These are phyloP conservation scores for Neckera pumila DNA, from an alignment of 225 moss, liverwort and hornwort genomes.

Conservation along the genomic window DNA sequence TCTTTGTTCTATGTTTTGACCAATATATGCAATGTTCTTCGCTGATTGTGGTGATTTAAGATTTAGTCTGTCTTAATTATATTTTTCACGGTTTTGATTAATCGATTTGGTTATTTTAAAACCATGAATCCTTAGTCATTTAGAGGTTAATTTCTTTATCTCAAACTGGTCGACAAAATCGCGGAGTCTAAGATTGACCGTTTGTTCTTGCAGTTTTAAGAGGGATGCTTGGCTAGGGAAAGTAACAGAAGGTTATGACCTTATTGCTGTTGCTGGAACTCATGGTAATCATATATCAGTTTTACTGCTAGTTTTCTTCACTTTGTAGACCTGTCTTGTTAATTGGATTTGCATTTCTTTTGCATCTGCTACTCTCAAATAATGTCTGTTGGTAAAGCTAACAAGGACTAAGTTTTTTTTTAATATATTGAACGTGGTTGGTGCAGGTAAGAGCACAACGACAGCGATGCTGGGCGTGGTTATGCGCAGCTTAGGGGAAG, in stretches of 20 bases:
- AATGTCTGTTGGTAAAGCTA: background rate
- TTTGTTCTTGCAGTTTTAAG: constrained; percentile 51
- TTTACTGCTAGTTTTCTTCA: constrained; percentile 9
- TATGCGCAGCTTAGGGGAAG: constrained; percentile 55
- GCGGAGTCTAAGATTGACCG: background rate
- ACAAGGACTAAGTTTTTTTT: background rate
- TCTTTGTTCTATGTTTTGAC: background rate
- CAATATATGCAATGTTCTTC: background rate
- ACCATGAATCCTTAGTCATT: background rate
- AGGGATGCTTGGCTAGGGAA: constrained; percentile 86
- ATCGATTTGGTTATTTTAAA: background rate
- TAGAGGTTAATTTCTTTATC: background rate
- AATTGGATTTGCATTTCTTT: background rate
- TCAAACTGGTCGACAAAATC: background rate
- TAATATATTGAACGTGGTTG: background rate
- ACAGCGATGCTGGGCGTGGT: constrained; percentile 80
- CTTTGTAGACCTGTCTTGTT: constrained; percentile 21
- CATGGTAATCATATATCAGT: constrained; percentile 56
- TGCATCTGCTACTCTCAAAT: background rate
- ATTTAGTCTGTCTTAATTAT: background rate
- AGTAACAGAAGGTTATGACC: constrained; percentile 75
- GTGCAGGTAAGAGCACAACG: constrained; percentile 79
- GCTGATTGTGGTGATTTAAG: background rate
- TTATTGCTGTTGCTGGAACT: constrained; percentile 88
- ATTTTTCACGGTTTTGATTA: background rate